Base-by-base conservation (phyloP, 1,284 basidiomycete species). In the Cryptococcus sp. region DNA sequence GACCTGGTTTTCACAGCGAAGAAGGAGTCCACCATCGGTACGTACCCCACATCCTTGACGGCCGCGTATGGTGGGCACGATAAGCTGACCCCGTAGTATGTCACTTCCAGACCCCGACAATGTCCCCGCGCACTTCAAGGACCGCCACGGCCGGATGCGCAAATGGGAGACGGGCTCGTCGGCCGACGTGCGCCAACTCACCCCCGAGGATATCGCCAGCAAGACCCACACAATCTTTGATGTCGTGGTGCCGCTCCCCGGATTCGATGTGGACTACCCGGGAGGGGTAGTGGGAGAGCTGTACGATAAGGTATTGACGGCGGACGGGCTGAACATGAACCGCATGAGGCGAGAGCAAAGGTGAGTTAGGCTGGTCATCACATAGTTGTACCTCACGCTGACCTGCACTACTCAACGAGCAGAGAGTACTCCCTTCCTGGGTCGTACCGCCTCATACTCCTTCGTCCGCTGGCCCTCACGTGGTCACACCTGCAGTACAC, bases 191-290 rank as follows among this genome's bases (percentile, higher is more conserved):
- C 92, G 89, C 76, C 83, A 84, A 3, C 78, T 98, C 50, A 85
- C 85, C 0, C 83, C 84, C 60, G 86, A 83, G 15, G 90, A 97
- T 68, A 73, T 90, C 39, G 79, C 83, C 60, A 83, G 87, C 36
- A 46, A 47, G 36, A 53, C 52, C 5, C 89, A 92, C 75, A 84
- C 86, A 4, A 90, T 98, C 57, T 90, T 91, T 69, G 94, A 98
- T 75, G 88, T 98, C 39, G 84, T 98, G 60, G 90, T 98, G 84
- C 95, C 96, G 5, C 79, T 98, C 35, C 91, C 95, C 23, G 96
- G 96, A 4, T 90, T 86, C 67, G 89, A 95, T 69, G 89, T 97
- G 28, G 86, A 88, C 40, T 91, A 91, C 67, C 93, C 94, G 0
- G 86, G 86, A 4, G 91, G 91, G 12, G 72, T 80, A 40, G 84